A percentile compares a stretch with the other conserved stretches of the same genome.
These are phyloP conservation scores for Sarocladiaceae sp. DNA, from an alignment of 2,329 filamentous ascomycete genomes.

Conservation along the genomic window DNA sequence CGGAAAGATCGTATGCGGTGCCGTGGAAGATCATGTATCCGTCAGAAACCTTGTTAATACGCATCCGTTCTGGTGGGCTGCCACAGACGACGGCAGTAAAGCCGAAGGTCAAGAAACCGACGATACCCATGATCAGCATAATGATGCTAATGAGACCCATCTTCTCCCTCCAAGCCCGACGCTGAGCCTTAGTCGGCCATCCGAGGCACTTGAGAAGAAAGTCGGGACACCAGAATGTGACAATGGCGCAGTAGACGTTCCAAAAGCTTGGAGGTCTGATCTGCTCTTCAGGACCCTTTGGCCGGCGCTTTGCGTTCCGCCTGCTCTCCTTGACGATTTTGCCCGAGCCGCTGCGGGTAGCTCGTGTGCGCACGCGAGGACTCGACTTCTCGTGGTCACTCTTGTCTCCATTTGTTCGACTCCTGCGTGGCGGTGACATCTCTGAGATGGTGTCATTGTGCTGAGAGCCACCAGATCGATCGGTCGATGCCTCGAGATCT, in stretches of 20 bases:
- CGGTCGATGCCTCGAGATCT: slow-evolving; percentile 63
- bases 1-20: slow-evolving; percentile 76
- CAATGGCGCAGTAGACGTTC: slow-evolving; percentile 90
- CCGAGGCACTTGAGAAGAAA: slow-evolving; percentile 82
- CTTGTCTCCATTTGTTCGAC: slow-evolving; percentile 17
- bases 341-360: slow-evolving; percentile 45
- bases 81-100: slow-evolving; percentile 89
- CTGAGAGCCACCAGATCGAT: slow-evolving; percentile 42
- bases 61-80: slow-evolving; percentile 64
- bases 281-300: slow-evolving; percentile 53
- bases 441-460: slow-evolving; percentile 43
- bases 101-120: slow-evolving; percentile 94
- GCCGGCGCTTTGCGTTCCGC: slow-evolving; percentile 20
- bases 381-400: slow-evolving; percentile 30
- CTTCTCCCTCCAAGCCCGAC: slow-evolving; percentile 95
- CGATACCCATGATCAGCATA: slow-evolving; percentile 76
- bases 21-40: slow-evolving; percentile 98
- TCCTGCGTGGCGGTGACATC: slow-evolving; percentile 31
- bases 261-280: slow-evolving; percentile 80
- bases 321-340: slow-evolving; percentile 48
- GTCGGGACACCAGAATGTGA: slow-evolving; percentile 94
- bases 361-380: slow-evolving; percentile 23
- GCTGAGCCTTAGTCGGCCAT: slow-evolving; percentile 78
- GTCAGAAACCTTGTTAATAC: slow-evolving; percentile 72
- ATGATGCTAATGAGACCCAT: slow-evolving; percentile 96